These are phyloP conservation scores for Phialophora expanda DNA, from an alignment of 2,329 filamentous ascomycete genomes.

Conservation along the genomic window DNA sequence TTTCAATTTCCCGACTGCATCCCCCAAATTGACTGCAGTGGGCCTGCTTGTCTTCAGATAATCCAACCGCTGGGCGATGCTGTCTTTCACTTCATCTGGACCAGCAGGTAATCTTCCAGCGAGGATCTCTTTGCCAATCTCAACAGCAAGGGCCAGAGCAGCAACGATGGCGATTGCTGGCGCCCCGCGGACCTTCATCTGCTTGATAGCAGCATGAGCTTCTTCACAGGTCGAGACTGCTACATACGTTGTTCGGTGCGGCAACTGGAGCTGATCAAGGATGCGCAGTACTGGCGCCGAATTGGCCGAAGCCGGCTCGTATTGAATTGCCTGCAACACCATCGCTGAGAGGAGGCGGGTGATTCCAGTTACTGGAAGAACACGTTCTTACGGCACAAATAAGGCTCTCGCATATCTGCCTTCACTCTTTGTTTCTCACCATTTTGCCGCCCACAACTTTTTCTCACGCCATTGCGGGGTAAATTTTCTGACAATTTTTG, in stretches of 20 bases:
- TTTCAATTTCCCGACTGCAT: constrained; percentile 83
- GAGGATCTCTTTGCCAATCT: constrained; percentile 62
- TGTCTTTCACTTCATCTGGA: constrained; percentile 62
- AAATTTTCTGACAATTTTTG: background rate
- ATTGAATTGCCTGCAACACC: constrained; percentile 67
- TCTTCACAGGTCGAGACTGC: constrained; percentile 60
- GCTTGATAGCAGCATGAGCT: constrained; percentile 69
- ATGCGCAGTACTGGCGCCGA: constrained; percentile 54
- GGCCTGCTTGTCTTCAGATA: constrained; percentile 89
- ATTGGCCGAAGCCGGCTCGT: constrained; percentile 54
- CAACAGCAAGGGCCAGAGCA: constrained; percentile 82
- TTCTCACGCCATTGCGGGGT: constrained; percentile 22
- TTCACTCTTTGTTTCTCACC: background rate
- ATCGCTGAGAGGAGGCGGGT: constrained; percentile 36
- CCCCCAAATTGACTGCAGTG: constrained; percentile 91
- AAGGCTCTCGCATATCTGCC: background rate
- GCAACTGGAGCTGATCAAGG: constrained; percentile 67
- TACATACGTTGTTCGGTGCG: constrained; percentile 64
- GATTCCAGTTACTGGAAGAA: background rate
- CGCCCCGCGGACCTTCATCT: constrained; percentile 72
- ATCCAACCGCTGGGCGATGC: constrained; percentile 77
- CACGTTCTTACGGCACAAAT: background rate
- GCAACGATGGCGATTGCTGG: constrained; percentile 99
- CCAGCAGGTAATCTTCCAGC: constrained; percentile 51
- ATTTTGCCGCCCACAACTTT: constrained; percentile 6